Evolutionary conservation across 441 rosid genomes (phyloP).

Genomic region (Eruca vesicaria): DNA sequence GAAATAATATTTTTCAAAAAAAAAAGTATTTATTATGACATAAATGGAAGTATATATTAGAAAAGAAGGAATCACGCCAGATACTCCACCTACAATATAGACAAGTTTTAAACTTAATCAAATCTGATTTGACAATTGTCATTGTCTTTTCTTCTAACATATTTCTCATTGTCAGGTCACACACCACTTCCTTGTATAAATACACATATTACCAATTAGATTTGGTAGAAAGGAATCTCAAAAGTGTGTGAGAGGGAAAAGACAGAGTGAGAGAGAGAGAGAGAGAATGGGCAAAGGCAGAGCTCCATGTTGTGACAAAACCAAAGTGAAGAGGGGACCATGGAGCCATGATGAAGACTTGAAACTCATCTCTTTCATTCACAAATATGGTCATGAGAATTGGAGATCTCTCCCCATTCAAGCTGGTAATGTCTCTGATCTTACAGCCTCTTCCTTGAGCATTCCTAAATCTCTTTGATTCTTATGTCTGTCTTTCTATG

Average conservation of each 20-base stretch:
- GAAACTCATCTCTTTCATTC: constrained; percentile 51
- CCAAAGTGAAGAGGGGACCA: constrained; percentile 60
- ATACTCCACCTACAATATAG: constrained; percentile 20
- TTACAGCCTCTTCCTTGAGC: not conserved
- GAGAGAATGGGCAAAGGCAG: constrained; percentile 56
- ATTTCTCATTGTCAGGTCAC: constrained; percentile 1
- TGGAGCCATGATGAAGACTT: constrained; percentile 64
- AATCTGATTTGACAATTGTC: constrained; percentile 20
- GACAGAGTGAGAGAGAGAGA: not conserved
- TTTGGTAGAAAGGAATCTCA: constrained; percentile 11
- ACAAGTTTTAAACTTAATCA: constrained; percentile 18
- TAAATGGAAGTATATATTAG: not conserved
- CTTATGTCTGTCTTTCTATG: not conserved
- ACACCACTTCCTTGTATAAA: constrained; percentile 21
- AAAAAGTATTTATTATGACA: not conserved
- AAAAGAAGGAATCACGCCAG: constrained; percentile 14
- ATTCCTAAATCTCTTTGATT: not conserved
- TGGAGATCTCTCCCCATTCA: constrained; percentile 64
- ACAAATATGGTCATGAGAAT: constrained; percentile 53
- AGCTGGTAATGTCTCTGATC: constrained; percentile 43
- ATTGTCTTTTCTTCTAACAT: constrained; percentile 4
- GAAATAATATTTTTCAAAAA: not conserved
- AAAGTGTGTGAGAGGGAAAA: not conserved
- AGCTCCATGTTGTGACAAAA: constrained; percentile 63
- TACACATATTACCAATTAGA: constrained; percentile 15